A percentile compares a stretch with the other conserved stretches of the same genome.
Conservation (phyloP, 768 basidiomycete species). For the Boletellus emodensis region DNA sequence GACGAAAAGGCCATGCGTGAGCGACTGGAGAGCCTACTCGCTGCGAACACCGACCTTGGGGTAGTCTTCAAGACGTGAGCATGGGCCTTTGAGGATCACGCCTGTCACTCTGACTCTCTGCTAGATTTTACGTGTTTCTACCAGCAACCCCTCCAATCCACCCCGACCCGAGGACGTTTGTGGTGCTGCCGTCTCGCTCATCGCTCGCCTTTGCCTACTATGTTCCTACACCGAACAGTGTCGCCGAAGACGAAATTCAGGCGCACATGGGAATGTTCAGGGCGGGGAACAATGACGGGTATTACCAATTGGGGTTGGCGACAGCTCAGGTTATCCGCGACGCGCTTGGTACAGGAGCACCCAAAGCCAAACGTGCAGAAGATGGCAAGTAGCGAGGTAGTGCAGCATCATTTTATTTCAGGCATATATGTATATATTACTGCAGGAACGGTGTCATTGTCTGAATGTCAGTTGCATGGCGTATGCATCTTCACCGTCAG, state of each 20-base stretch:
- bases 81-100: not conserved
- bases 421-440: not conserved
- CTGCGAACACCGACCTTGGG: conserved; percentile 56
- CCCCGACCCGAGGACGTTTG: conserved; percentile 65
- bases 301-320: conserved; percentile 77
- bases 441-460: conserved; percentile 7
- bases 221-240: conserved; percentile 57
- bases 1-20: conserved; percentile 58
- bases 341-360: conserved; percentile 34
- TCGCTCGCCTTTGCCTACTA: conserved; percentile 53
- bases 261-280: conserved; percentile 91
- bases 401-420: conserved; percentile 10
- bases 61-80: conserved; percentile 73
- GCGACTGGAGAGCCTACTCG: conserved; percentile 60
- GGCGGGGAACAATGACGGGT: conserved; percentile 79
- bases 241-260: conserved; percentile 71
- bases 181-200: conserved; percentile 59
- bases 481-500: conserved; percentile 93
- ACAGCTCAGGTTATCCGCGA: conserved; percentile 60
- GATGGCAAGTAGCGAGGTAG: not conserved
- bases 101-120: conserved; percentile 1
- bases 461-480: conserved; percentile 76
- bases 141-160: conserved; percentile 64
- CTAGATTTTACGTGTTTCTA: conserved; percentile 76
- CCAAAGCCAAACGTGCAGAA: not conserved